Conservation (phyloP, 2,329 filamentous ascomycete genomes). For the Zymoseptoria ardabiliae region DNA sequence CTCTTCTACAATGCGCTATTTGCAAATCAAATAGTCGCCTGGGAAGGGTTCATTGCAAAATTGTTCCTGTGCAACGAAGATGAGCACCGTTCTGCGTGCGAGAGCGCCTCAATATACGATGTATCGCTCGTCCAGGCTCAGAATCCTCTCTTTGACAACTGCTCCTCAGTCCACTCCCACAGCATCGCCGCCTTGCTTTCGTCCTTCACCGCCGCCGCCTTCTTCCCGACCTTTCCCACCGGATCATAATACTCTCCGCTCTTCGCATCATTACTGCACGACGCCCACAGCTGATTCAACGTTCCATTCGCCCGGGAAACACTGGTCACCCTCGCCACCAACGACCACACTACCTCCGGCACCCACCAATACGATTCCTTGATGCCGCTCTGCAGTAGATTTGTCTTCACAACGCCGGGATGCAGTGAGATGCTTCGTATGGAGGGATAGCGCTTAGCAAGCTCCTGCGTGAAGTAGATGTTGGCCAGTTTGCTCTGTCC, state of each 20-base stretch:
- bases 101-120: not conserved
- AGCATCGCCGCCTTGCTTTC: not conserved
- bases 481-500: conserved; percentile 44
- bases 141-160: not conserved
- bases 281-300: conserved; percentile 22
- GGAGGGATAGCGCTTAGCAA: conserved; percentile 37
- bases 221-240: conserved; percentile 19
- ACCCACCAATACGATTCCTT: not conserved
- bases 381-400: conserved; percentile 24
- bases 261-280: conserved; percentile 6
- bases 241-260: conserved; percentile 28
- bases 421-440: conserved; percentile 41
- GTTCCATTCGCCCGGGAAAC: conserved; percentile 13
- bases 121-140: not conserved
- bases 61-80: not conserved
- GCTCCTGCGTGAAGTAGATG: conserved; percentile 37
- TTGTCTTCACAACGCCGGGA: conserved; percentile 44
- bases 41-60: no score
- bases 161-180: not conserved
- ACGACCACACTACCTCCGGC: conserved; percentile 1
- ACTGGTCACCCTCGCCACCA: not conserved
- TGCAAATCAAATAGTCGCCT: not conserved
- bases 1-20: not conserved
- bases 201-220: not conserved
- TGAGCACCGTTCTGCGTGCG: not conserved